Base-by-base conservation (phyloP, 352 stramenopile species). In the Plasmopara viticola region DNA sequence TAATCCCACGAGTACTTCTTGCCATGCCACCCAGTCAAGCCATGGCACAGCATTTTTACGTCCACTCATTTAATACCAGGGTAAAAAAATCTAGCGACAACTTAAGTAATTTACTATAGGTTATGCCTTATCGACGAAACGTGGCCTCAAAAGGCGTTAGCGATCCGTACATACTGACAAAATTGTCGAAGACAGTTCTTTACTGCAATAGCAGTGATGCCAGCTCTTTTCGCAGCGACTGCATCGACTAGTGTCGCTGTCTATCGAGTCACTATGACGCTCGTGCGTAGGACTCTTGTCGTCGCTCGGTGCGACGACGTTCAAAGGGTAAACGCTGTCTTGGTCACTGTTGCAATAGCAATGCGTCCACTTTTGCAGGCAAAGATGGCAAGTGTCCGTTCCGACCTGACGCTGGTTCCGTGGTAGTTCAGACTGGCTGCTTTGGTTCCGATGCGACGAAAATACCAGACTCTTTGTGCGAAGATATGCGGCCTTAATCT, bases 321-420 rank as follows among this genome's bases (percentile, higher is more conserved):
- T 65, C 25, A 80, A 62, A 9, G 70, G 68, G 45, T 77, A 86
- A 37, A 89, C 65, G 13, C 67, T 70, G 52, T 89, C 74, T 53
- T 90, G 76, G 45, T 93, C 78, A 44, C 81, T 84, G 53, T 89
- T 89, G 68, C 83, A 93, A 55, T 90, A 90, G 59, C 83, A 93
- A 54, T 91, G 66, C n/a, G 78, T 90, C 83, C 83, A 93, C 57
- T 90, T 90, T 46, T 90, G 77, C 42, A 87, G 45, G 51, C 83
- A 93, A 34, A 70, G 65, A 57, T 82, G 74, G 49, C 83, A 93
- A 25, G 78, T 89, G 53, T 93, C 77, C 0, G 78, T 70, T 15
- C 68, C 75, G 4, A 93, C 72, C 29, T 85, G 69, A 7, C 53
- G 66, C 7, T 80, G 55, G 29, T 58, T 66, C 20, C 65, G 69